A percentile compares a stretch with the other conserved stretches of the same genome.
phyloP scores from a whole-genome alignment of 2,329 filamentous ascomycete species.

The Pseudonectria buxi region DNA sequence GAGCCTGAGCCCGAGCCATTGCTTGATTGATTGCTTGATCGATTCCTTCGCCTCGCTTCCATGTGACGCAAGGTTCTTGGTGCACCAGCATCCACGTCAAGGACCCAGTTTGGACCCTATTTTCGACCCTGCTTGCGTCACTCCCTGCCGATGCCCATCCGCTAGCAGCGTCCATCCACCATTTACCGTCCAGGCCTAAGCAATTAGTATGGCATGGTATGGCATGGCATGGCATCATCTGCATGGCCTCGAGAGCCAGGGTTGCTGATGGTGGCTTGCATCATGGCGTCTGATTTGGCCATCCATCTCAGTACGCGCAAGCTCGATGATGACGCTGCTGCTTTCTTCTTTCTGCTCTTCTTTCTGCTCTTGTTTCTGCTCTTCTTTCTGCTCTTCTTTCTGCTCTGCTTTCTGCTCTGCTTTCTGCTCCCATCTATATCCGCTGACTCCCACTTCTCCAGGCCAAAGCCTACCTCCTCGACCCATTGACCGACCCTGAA shows the following conservation, averaged over 20 bases:
- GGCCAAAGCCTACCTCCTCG: slow-evolving; percentile 61
- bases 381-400: slow-evolving; percentile 2
- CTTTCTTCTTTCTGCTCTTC: no score
- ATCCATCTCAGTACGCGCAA: slow-evolving; percentile 15
- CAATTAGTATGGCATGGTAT: no score
- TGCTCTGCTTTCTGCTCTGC: slow-evolving; percentile 1
- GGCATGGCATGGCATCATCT: no score
- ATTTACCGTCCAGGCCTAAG: no score
- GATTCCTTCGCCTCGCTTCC: background rate
- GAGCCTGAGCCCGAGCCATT: no score
- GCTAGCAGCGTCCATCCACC: no score
- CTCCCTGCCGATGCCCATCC: slow-evolving; percentile 4
- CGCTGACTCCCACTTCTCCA: slow-evolving; percentile 25
- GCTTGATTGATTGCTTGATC: background rate
- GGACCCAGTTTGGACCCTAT: slow-evolving; percentile 13
- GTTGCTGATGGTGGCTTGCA: no score
- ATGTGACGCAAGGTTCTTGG: background rate
- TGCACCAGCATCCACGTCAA: slow-evolving; percentile 8
- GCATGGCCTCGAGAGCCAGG: no score
- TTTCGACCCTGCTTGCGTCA: slow-evolving; percentile 14
- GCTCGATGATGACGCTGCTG: slow-evolving; percentile 17
- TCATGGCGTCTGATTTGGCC: no score
- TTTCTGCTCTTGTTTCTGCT: background rate
- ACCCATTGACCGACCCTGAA: slow-evolving; percentile 61
- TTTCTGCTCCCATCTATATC: slow-evolving; percentile 1